Evolutionary conservation across 225 moss, liverwort and hornwort genomes (phyloP).

Genomic region (Ulota crispa): DNA sequence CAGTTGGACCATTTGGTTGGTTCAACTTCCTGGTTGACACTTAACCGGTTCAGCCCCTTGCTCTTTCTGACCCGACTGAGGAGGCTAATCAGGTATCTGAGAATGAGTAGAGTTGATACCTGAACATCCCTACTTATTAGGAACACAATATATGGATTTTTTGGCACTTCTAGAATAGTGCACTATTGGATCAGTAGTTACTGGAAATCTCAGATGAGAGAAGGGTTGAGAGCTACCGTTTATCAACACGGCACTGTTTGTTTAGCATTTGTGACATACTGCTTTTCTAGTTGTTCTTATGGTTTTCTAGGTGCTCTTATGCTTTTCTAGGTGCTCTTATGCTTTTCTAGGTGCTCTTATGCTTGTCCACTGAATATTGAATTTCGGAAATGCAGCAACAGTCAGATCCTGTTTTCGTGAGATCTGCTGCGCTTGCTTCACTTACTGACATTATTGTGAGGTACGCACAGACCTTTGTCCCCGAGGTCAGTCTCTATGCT

Average conservation of each 20-base stretch:
- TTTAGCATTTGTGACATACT: neutral
- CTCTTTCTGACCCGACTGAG: too few relatives aligned
- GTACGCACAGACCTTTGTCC: constrained; percentile 33
- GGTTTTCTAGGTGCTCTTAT: neutral
- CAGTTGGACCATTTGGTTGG: too few relatives aligned
- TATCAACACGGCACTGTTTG: neutral
- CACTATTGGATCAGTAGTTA: neutral
- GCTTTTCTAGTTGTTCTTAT: neutral
- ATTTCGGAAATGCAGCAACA: constrained; percentile 68
- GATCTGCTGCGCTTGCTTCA: constrained; percentile 88
- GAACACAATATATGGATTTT: neutral
- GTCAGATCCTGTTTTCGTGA: constrained; percentile 79
- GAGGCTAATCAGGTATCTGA: constrained; percentile 81
- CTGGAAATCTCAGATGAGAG: neutral
- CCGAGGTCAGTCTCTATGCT: neutral
- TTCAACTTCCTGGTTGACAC: too few relatives aligned
- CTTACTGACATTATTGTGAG: constrained; percentile 81
- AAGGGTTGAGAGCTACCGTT: neutral
- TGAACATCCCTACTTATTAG: neutral
- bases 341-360: neutral
- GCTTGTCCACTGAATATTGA: neutral
- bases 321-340: neutral
- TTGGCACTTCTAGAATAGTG: neutral
- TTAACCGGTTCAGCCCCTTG: too few relatives aligned
- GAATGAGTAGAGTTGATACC: neutral